Evolutionary conservation across 495 filamentous ascomycete species (phyloP).

Genomic region (Chaetomidium leptoderma): DNA sequence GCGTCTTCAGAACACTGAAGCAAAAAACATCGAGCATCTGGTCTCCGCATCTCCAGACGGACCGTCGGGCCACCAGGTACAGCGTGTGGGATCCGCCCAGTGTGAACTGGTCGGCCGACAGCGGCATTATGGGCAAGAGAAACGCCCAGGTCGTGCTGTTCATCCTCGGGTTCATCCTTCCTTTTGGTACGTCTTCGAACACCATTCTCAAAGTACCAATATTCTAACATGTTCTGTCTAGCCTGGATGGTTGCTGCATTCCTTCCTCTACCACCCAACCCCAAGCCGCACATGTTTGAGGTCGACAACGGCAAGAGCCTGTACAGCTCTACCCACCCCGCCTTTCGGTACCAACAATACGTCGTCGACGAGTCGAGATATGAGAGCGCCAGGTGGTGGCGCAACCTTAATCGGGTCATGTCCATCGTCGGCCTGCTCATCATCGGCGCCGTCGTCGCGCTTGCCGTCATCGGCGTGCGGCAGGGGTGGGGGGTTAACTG

Average conservation of each 20-base stretch:
- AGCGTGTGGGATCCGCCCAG: constrained; percentile 67
- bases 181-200: constrained; percentile 55
- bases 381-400: constrained; percentile 88
- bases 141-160: constrained; percentile 87
- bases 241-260: constrained; percentile 85
- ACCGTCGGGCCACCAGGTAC: constrained; percentile 52
- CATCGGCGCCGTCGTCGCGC: constrained; percentile 65
- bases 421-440: constrained; percentile 71
- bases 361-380: constrained; percentile 58
- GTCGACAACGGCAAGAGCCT: constrained; percentile 25
- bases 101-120: constrained; percentile 58
- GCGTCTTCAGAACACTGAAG: constrained; percentile 30
- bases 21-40: constrained; percentile 57
- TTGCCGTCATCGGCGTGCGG: constrained; percentile 54
- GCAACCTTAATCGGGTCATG: constrained; percentile 85
- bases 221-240: constrained; percentile 28
- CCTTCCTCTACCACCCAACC: constrained; percentile 66
- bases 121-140: constrained; percentile 58
- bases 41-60: constrained; percentile 70
- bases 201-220: not conserved
- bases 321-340: constrained; percentile 39
- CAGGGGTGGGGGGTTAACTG: constrained; percentile 33
- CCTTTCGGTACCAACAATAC: constrained; percentile 37
- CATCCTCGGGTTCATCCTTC: constrained; percentile 79
- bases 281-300: constrained; percentile 44